Conservation (phyloP, 179 eudicot genomes). For the Nepenthes alata region DNA sequence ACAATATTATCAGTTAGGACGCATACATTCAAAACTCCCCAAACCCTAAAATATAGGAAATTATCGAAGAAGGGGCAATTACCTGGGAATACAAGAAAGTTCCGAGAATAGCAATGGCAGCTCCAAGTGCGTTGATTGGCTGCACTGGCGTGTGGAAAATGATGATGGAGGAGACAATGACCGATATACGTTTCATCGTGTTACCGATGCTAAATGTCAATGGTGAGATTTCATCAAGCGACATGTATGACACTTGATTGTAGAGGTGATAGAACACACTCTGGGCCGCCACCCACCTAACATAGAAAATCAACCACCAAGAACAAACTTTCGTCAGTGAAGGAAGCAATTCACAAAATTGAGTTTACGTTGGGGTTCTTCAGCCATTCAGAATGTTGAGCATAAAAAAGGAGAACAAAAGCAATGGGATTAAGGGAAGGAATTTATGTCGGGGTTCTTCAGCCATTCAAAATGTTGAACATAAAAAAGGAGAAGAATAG, state of each 20-base stretch:
- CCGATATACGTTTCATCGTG: conserved; percentile 56
- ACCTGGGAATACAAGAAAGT: conserved; percentile 68
- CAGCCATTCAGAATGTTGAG: no score
- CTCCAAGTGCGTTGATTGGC: conserved; percentile 37
- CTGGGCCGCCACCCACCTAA: conserved; percentile 57
- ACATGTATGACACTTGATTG: conserved; percentile 43
- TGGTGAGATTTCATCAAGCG: conserved; percentile 46
- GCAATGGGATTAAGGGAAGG: no score
- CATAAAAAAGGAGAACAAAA: no score
- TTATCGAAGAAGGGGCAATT: neutral
- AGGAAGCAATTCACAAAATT: no score
- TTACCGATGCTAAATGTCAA: conserved; percentile 50
- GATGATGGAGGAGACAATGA: conserved; percentile 47
- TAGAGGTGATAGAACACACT: conserved; percentile 40
- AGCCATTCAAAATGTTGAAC: no score
- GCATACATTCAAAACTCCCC: no score
- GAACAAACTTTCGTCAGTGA: neutral
- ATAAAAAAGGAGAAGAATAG: no score
- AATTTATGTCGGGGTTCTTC: no score
- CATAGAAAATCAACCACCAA: neutral
- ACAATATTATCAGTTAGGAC: no score
- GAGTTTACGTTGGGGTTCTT: no score
- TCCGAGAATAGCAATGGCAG: conserved; percentile 52
- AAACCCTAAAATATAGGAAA: no score
- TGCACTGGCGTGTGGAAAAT: conserved; percentile 44